Base-by-base conservation (phyloP, 352 stramenopile species). In the Peronospora farinosa region DNA sequence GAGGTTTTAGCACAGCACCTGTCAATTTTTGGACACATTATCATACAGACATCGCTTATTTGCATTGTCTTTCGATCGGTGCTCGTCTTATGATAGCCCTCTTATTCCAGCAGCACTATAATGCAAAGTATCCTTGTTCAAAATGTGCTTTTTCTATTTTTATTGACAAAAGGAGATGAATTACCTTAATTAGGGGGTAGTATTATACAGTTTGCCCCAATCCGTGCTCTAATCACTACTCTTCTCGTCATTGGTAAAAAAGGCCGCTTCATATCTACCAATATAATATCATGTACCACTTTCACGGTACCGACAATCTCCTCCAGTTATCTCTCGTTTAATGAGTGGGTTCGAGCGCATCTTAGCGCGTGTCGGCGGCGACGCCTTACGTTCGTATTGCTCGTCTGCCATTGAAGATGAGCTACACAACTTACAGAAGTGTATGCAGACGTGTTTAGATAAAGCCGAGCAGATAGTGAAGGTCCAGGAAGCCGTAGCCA, bases 331-430 rank as follows among this genome's bases (percentile, higher is more conserved):
- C 12, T 17, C 3, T 7, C 2, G 13, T 11, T 3, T n/a, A 43
- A 87, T 87, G 76, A 84, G 74, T 60, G 76, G 76, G 27, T 85
- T 85, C 58, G 76, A 87, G 60, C 76, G 76, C 40, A 87, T 87
- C 53, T 47, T 87, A 47, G 76, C 73, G 57, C 76, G 74, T 44
- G 76, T 87, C 17, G 60, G 67, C 54, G 72, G 73, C 59, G 73
- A 87, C 47, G 76, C 76, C 37, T 61, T 87, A 63, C 73, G 74
- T 51, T 77, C 79, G 50, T 87, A 84, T 54, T 87, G 73, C 63
- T 83, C 74, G 23, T 87, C 74, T 10, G 73, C 76, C n/a, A 87
- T 87, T 51, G 76, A 87, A 30, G 74, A 87, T 47, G 76, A 87
- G 60, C 63, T 87, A 25, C 65, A 59, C 16, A 78, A 65, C 45